These are phyloP conservation scores for Phytophthora lateralis DNA, from an alignment of 352 stramenopile species.

Conservation along the genomic window DNA sequence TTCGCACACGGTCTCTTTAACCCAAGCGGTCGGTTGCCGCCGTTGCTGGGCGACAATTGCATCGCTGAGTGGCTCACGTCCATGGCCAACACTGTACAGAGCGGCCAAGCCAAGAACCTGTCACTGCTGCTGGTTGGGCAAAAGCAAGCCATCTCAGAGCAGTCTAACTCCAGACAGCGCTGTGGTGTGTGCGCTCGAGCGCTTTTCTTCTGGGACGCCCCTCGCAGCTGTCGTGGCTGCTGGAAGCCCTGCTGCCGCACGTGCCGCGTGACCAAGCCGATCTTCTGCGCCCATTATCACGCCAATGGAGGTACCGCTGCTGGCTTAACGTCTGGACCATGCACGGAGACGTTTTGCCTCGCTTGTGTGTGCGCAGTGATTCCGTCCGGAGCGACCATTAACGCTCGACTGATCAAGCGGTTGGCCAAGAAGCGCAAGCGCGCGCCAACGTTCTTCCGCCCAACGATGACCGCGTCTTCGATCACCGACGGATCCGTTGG, in stretches of 20 bases:
- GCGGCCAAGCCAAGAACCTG: constrained; percentile 78
- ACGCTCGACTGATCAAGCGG: constrained; percentile 66
- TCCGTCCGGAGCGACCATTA: constrained; percentile 63
- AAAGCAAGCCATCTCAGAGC: constrained; percentile 8
- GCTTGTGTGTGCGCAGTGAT: constrained; percentile 75
- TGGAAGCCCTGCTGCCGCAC: constrained; percentile 68
- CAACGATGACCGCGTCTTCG: constrained; percentile 45
- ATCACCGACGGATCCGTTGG: constrained; percentile 34
- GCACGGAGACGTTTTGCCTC: constrained; percentile 80
- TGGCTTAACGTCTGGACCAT: constrained; percentile 37
- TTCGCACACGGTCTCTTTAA: constrained; percentile 75
- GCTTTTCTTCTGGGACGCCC: constrained; percentile 72
- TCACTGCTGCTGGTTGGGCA: constrained; percentile 56
- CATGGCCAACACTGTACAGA: constrained; percentile 65
- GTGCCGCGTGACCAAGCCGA: constrained; percentile 71
- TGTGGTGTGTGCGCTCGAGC: constrained; percentile 62
- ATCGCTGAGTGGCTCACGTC: constrained; percentile 67
- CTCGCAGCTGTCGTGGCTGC: constrained; percentile 65
- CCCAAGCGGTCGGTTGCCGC: constrained; percentile 54
- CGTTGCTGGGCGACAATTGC: constrained; percentile 56
- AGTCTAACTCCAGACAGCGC: constrained; percentile 19
- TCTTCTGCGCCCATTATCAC: constrained; percentile 79
- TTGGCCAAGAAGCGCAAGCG: constrained; percentile 68
- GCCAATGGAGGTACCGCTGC: constrained; percentile 27
- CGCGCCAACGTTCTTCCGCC: constrained; percentile 32